Evolutionary conservation across 805 yeast species (phyloP).

Genomic region (Tanozyma kutaoensis): DNA sequence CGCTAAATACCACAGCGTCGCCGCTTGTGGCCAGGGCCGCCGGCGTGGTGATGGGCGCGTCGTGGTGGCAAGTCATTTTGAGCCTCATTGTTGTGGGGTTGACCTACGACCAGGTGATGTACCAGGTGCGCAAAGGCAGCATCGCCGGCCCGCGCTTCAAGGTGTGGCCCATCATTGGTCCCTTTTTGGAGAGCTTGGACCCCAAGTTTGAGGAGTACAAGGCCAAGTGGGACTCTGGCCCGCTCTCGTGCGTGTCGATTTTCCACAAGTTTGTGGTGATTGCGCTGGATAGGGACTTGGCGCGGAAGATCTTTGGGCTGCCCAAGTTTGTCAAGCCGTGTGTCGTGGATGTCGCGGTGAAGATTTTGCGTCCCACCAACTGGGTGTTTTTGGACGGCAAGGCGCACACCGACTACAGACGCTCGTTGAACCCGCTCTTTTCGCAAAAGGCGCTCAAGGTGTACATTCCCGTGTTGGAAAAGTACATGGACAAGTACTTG

Average conservation of each 20-base stretch:
- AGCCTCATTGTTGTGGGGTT: constrained; percentile 31
- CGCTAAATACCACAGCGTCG: no score
- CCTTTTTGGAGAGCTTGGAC: constrained; percentile 85
- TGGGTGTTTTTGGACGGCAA: constrained; percentile 98
- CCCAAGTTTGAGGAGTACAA: constrained; percentile 91
- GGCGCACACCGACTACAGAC: constrained; percentile 88
- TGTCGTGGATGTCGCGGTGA: constrained; percentile 93
- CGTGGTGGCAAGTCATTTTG: no score
- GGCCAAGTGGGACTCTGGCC: constrained; percentile 92
- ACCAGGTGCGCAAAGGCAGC: constrained; percentile 68
- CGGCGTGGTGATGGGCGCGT: no score
- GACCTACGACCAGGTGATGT: constrained; percentile 64
- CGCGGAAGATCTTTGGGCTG: constrained; percentile 21
- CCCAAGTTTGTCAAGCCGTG: constrained; percentile 91
- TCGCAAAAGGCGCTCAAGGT: constrained; percentile 70
- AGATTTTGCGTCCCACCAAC: constrained; percentile 86
- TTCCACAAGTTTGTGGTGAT: constrained; percentile 92
- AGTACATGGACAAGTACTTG: constrained; percentile 71
- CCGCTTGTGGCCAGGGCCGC: no score
- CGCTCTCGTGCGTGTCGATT: constrained; percentile 89
- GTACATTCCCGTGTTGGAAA: constrained; percentile 78
- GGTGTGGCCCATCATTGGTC: constrained; percentile 93
- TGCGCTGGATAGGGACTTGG: constrained; percentile 8
- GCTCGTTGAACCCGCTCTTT: constrained; percentile 80
- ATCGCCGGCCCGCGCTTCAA: constrained; percentile 87